Conservation (phyloP, 805 yeast genomes). For the Zygotorulaspora florentina region DNA sequence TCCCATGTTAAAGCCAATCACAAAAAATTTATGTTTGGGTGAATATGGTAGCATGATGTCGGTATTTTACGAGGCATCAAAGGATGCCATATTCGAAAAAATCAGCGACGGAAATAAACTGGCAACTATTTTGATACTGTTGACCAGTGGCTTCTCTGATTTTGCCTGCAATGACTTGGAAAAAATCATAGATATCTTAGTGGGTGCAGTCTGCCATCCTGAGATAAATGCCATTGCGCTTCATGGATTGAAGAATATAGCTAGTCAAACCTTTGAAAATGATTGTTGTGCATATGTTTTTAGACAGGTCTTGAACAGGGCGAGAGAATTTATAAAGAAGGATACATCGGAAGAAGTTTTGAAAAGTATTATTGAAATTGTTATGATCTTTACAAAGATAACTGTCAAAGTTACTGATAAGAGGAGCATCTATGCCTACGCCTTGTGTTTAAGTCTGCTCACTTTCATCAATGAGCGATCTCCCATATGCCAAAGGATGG, state of each 20-base stretch:
- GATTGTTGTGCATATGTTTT: conserved; percentile 38
- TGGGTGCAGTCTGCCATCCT: conserved; percentile 35
- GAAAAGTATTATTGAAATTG: conserved; percentile 25
- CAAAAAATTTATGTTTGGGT: conserved; percentile 31
- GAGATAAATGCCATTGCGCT: conserved; percentile 42
- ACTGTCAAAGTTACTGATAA: conserved; percentile 24
- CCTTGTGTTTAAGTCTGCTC: conserved; percentile 34
- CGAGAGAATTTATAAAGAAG: conserved; percentile 33
- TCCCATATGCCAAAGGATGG: conserved; percentile 33
- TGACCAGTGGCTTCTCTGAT: conserved; percentile 35
- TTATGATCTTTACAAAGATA: conserved; percentile 40
- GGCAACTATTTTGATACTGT: conserved; percentile 42
- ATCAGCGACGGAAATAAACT: conserved; percentile 36
- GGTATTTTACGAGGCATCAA: conserved; percentile 39
- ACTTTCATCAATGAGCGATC: conserved; percentile 34
- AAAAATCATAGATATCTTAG: conserved; percentile 34
- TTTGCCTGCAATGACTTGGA: conserved; percentile 39
- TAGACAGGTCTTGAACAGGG: conserved; percentile 43
- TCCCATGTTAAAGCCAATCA: conserved; percentile 46
- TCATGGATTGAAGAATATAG: conserved; percentile 60
- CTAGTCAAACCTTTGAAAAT: conserved; percentile 28
- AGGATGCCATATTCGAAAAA: conserved; percentile 17
- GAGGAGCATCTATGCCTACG: conserved; percentile 5
- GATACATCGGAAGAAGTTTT: conserved; percentile 1
- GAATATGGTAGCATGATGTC: conserved; percentile 30